Conservation (phyloP, 352 stramenopile genomes). For the Phytophthora sp. region DNA sequence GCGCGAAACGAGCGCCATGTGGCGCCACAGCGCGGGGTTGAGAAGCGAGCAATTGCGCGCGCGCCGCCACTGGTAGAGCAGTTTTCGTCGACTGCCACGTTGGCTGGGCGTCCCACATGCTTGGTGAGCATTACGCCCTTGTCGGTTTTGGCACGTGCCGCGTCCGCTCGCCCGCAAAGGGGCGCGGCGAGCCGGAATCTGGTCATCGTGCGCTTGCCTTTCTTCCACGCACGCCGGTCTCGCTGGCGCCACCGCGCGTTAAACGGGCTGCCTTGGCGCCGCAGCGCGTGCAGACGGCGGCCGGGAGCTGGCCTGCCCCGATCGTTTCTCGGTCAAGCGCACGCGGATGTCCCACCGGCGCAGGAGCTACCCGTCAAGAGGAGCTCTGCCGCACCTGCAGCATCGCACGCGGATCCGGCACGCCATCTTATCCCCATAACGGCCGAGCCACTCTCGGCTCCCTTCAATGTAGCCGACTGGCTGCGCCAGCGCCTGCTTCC, state of each 20-base stretch:
- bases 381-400: too few species aligned
- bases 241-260: conserved; percentile 2
- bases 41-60: too few species aligned
- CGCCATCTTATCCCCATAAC: conserved; percentile 27
- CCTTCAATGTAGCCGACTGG: not conserved
- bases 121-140: conserved; percentile 15
- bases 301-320: not conserved
- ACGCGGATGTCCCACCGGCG: not conserved
- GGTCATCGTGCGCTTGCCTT: conserved; percentile 5
- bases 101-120: not conserved
- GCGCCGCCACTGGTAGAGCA: not conserved
- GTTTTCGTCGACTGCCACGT: not conserved
- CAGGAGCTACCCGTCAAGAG: not conserved
- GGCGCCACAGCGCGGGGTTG: too few species aligned
- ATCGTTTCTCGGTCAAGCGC: conserved; percentile 17
- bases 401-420: conserved; percentile 5
- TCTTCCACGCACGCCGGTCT: conserved; percentile 14
- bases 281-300: not conserved
- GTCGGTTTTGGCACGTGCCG: conserved; percentile 16
- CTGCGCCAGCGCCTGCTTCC: not conserved
- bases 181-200: not conserved
- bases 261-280: not conserved
- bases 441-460: not conserved
- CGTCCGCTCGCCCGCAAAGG: conserved; percentile 1
- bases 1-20: too few species aligned